Conservation (phyloP, 352 stramenopile genomes). For the Chrysophaeum taylorii region DNA sequence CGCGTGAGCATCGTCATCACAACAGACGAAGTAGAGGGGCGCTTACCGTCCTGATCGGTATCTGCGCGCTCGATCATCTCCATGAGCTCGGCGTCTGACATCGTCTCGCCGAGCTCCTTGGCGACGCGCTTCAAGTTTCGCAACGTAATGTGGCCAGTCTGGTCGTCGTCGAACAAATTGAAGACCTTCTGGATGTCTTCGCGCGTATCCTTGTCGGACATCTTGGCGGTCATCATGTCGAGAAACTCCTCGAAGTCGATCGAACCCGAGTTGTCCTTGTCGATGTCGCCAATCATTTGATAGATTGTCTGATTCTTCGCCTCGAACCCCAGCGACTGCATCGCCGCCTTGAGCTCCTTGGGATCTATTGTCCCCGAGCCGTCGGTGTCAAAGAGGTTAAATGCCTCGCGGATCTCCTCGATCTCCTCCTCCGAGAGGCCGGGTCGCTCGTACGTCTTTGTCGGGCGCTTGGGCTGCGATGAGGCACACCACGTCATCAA, state of each 20-base stretch:
- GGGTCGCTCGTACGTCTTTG: slow-evolving; percentile 37
- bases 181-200: slow-evolving; percentile 96
- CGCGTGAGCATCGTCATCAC: no score
- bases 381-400: slow-evolving; percentile 94
- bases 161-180: slow-evolving; percentile 91
- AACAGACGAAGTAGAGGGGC: no score
- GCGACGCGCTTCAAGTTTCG: slow-evolving; percentile 90
- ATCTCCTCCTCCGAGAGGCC: slow-evolving; percentile 83
- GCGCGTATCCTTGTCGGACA: slow-evolving; percentile 78
- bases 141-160: slow-evolving; percentile 90
- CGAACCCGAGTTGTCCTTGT: slow-evolving; percentile 62
- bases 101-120: slow-evolving; percentile 90
- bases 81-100: slow-evolving; percentile 89
- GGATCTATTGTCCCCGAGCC: slow-evolving; percentile 81
- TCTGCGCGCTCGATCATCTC: slow-evolving; percentile 97
- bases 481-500: no score
- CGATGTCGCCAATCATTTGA: slow-evolving; percentile 89
- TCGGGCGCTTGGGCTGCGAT: slow-evolving; percentile 16
- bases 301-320: slow-evolving; percentile 95
- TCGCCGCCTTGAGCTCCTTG: slow-evolving; percentile 87
- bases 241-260: slow-evolving; percentile 91
- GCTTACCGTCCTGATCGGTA: slow-evolving; percentile 81
- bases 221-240: slow-evolving; percentile 92
- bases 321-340: slow-evolving; percentile 89
- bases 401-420: slow-evolving; percentile 83